These are phyloP conservation scores for Crithidia brevicula DNA, from an alignment of 208 protist genomes.

Conservation along the genomic window DNA sequence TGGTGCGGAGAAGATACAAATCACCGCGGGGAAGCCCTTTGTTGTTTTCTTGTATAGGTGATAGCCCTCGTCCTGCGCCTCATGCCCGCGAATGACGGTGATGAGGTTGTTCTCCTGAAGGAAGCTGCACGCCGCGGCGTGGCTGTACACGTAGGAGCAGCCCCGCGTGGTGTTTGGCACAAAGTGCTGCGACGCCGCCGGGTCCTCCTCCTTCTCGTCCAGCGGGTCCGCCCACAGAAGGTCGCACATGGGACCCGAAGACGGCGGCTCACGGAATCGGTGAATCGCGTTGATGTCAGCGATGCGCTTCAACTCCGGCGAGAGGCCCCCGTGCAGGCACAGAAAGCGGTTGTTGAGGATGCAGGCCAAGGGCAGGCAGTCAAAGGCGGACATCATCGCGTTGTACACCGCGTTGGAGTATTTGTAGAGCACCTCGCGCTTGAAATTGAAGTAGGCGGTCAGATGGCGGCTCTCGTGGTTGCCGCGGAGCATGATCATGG, in stretches of 20 bases:
- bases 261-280: conserved; percentile 94
- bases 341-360: conserved; percentile 89
- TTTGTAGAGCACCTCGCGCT: conserved; percentile 94
- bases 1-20: conserved; percentile 97
- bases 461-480: conserved; percentile 99
- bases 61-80: conserved; percentile 94
- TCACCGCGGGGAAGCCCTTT: conserved; percentile 95
- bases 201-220: conserved; percentile 78
- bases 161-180: conserved; percentile 80
- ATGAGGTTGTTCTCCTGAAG: conserved; percentile 95
- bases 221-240: conserved; percentile 96
- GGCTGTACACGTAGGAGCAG: conserved; percentile 90
- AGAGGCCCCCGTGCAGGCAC: conserved; percentile 95
- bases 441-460: conserved; percentile 98
- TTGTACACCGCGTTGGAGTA: conserved; percentile 90
- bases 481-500: conserved; percentile 95
- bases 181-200: conserved; percentile 46
- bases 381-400: conserved; percentile 92
- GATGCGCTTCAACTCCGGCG: conserved; percentile 68
- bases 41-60: conserved; percentile 92
- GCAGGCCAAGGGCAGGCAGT: conserved; percentile 93
- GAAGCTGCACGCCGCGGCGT: conserved; percentile 90
- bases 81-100: conserved; percentile 97
- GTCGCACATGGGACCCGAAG: conserved; percentile 93
- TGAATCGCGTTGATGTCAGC: conserved; percentile 92